Conservation (phyloP, 2,329 filamentous ascomycete genomes). For the Hypocreales sp. region DNA sequence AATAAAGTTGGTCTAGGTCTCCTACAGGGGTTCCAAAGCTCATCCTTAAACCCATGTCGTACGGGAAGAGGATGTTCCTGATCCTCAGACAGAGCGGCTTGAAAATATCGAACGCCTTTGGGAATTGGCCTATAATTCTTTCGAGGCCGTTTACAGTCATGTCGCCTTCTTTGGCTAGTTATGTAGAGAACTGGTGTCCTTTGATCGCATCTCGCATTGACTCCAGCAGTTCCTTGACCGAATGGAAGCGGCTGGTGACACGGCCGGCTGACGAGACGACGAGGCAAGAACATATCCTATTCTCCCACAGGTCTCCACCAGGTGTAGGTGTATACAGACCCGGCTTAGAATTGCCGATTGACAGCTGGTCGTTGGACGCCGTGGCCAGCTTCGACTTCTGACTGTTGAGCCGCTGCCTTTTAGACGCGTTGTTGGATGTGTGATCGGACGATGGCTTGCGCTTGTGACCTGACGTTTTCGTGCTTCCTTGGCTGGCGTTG, state of each 20-base stretch:
- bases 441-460: constrained; percentile 3
- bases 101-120: too few species aligned
- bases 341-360: constrained; percentile 2
- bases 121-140: too few species aligned
- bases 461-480: constrained; percentile 1
- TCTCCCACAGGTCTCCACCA: constrained; percentile 4
- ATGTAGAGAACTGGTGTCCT: constrained; percentile 18
- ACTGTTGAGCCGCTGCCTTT: constrained; percentile 3
- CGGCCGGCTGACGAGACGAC: constrained; percentile 6
- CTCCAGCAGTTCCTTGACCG: constrained; percentile 16
- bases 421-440: constrained; percentile 3
- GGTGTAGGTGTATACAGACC: constrained; percentile 4
- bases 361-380: neutral
- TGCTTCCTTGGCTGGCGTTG: neutral
- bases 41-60: too few species aligned
- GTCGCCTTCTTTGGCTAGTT: too few species aligned
- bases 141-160: too few species aligned
- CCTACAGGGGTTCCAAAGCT: too few species aligned
- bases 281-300: constrained; percentile 5
- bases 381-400: constrained; percentile 3
- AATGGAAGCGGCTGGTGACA: constrained; percentile 9
- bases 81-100: too few species aligned
- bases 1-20: too few species aligned
- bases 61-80: too few species aligned
- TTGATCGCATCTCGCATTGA: constrained; percentile 17